Conservation (phyloP, 805 yeast genomes). For the Starmerella geochares region DNA sequence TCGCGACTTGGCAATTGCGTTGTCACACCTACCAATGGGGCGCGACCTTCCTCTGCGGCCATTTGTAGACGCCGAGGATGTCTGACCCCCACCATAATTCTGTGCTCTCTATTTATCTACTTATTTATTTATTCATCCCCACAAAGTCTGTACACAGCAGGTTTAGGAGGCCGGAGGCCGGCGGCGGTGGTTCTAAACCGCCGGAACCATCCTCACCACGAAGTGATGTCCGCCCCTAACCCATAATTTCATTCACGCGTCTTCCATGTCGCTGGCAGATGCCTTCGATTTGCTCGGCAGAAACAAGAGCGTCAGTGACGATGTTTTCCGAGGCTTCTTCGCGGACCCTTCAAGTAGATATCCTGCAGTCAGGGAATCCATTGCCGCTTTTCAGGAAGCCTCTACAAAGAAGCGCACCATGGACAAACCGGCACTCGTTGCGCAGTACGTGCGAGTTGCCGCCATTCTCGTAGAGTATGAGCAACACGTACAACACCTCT, state of each 20-base stretch:
- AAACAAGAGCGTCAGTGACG: background rate
- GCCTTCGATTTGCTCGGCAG: conserved; percentile 4
- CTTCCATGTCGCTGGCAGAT: conserved; percentile 9
- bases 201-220: background rate
- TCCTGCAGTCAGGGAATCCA: background rate
- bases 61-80: background rate
- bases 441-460: conserved; percentile 7
- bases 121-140: background rate
- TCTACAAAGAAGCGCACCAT: background rate
- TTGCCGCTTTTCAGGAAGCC: conserved; percentile 4
- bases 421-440: conserved; percentile 5
- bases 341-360: background rate
- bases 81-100: too few species aligned
- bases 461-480: background rate
- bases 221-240: background rate
- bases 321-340: background rate
- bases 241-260: background rate
- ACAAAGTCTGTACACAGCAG: background rate
- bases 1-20: background rate
- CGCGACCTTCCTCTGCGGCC: background rate
- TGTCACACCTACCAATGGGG: background rate
- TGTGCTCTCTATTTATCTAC: background rate
- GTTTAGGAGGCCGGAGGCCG: too few species aligned
- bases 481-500: conserved; percentile 15
- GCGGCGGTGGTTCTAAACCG: too few species aligned